Conservation (phyloP, 2,329 filamentous ascomycete genomes). For the Hypoxylon sp. region DNA sequence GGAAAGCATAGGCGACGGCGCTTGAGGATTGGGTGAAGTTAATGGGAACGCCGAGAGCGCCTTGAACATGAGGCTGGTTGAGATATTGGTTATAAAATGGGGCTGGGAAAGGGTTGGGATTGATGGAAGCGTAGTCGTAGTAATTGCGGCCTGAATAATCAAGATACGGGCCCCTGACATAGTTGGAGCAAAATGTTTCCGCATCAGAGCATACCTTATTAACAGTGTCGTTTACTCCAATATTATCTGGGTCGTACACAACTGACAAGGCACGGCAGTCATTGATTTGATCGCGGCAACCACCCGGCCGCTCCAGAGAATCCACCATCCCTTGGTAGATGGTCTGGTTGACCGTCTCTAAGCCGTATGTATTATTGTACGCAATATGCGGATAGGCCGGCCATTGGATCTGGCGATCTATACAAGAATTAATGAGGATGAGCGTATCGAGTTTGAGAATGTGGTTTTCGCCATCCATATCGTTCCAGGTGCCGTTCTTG, state of each 20-base stretch:
- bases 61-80: constrained; percentile 69
- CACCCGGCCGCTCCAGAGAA: constrained; percentile 55
- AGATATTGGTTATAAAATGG: constrained; percentile 69
- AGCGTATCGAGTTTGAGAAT: constrained; percentile 58
- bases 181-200: constrained; percentile 48
- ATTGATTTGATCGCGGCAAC: constrained; percentile 68
- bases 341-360: constrained; percentile 52
- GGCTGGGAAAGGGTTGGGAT: constrained; percentile 67
- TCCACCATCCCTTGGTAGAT: constrained; percentile 53
- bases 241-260: constrained; percentile 64
- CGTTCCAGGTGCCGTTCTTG: constrained; percentile 51
- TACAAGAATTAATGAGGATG: constrained; percentile 71
- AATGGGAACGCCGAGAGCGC: constrained; percentile 70
- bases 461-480: constrained; percentile 50
- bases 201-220: constrained; percentile 59
- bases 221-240: constrained; percentile 61
- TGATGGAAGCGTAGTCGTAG: constrained; percentile 69
- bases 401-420: constrained; percentile 63
- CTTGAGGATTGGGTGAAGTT: constrained; percentile 67
- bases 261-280: constrained; percentile 64
- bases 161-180: constrained; percentile 49
- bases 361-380: constrained; percentile 59
- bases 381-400: constrained; percentile 61
- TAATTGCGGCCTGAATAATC: constrained; percentile 61
- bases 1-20: constrained; percentile 63